Evolutionary conservation across 2,329 filamentous ascomycete genomes (phyloP).

Genomic region (Fusarium humuli): DNA sequence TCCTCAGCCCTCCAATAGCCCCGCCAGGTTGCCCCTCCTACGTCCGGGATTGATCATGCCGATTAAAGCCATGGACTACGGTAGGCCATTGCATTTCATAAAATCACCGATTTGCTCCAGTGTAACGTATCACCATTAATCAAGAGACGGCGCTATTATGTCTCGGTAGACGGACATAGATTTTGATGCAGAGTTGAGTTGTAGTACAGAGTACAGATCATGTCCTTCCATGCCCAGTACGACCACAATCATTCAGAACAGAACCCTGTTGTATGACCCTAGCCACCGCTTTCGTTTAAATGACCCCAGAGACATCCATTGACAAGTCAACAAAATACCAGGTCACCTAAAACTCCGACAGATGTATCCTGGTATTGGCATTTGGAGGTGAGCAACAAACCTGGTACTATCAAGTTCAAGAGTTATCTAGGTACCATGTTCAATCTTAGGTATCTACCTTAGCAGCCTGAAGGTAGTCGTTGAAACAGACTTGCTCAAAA

Average conservation of each 20-base stretch:
- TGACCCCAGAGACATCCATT: background rate
- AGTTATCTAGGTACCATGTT: background rate
- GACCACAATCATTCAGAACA: background rate
- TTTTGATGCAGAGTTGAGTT: constrained; percentile 13
- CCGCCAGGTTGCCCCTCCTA: constrained; percentile 49
- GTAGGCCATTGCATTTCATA: constrained; percentile 11
- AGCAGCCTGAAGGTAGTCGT: background rate
- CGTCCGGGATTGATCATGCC: constrained; percentile 29
- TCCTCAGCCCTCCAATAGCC: constrained; percentile 21
- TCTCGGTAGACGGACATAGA: constrained; percentile 24
- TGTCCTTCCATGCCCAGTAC: background rate
- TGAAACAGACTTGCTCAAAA: constrained; percentile 6
- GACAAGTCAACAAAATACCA: constrained; percentile 1
- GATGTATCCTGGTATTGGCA: background rate
- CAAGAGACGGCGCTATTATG: constrained; percentile 5
- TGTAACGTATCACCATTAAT: constrained; percentile 22
- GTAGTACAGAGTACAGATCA: constrained; percentile 20
- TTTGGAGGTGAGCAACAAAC: background rate
- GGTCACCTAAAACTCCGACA: background rate
- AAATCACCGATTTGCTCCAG: constrained; percentile 38
- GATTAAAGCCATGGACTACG: constrained; percentile 20
- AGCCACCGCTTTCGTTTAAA: constrained; percentile 8
- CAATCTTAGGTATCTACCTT: background rate
- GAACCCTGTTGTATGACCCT: background rate
- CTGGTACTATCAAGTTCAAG: background rate